Base-by-base conservation (phyloP, 495 filamentous ascomycete species). In the Sphaerosporella brunnea region DNA sequence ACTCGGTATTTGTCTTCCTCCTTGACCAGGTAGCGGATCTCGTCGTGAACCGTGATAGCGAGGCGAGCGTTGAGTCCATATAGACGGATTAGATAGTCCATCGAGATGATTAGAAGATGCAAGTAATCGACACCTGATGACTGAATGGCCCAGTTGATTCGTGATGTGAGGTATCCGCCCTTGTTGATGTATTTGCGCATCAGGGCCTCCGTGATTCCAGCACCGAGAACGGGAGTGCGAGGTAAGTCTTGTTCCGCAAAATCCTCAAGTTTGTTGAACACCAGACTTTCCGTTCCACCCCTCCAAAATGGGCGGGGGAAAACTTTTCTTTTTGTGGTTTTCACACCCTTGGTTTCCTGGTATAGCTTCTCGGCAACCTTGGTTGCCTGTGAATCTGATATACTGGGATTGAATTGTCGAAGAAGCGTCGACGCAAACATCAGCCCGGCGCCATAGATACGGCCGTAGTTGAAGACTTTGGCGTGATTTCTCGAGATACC, bases 121-220 rank as follows among this genome's bases (percentile, higher is more conserved):
- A 99, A 74, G 64, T 99, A 99, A 64, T 99, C 90, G 10, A 96
- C 90, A 24, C 90, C 90, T 5, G 82, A 90, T 2, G 85, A 93
- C 55, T 99, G 90, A 52, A 99, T 95, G 16, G 90, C 90, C 90
- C 90, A 99, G 61, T 99, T 99, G 66, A 99, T 94, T 15, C 90
- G 77, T 26, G 82, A 90, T 2, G 92, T 92, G 68, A 99, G 81
- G 65, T 88, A 99, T 38, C 79, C 84, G 23, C 87, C 87, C 56
- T 80, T 86, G 63, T 75, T 85, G 54, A 96, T 76, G 59, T 79
- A 92, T 25, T 83, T 77, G 36, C 77, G 69, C 78, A 87, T 85
- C 13, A 99, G 68, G 0, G 90, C 90, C 62, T 96, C 87, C 0
- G 90, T 99, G 58, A 99, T 96, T 9, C 90, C 88, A 13, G 90